A percentile compares a stretch with the other conserved stretches of the same genome.
Conservation (phyloP, 1,284 basidiomycete genomes). For the Takashimella koratensis region DNA sequence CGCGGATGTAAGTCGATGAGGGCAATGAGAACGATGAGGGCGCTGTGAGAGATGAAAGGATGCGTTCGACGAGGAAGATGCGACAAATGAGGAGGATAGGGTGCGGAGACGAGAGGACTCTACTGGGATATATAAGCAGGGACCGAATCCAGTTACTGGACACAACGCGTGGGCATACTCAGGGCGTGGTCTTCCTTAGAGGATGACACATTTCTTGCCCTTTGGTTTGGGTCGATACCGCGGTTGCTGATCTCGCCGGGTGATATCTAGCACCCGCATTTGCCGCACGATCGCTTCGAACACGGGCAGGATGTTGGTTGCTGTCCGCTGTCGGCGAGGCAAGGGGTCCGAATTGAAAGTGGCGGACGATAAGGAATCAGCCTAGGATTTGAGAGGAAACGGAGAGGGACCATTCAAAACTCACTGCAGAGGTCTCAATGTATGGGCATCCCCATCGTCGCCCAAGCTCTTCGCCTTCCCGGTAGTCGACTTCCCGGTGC, state of each 20-base stretch:
- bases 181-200: slow-evolving; percentile 10
- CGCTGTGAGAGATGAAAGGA: too few relatives aligned
- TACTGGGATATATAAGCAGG: too few relatives aligned
- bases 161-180: too few relatives aligned
- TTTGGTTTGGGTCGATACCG: not conserved
- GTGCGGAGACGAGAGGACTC: too few relatives aligned
- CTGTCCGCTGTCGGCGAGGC: slow-evolving; percentile 16
- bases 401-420: slow-evolving; percentile 2
- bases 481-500: slow-evolving; percentile 26
- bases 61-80: too few relatives aligned
- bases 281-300: slow-evolving; percentile 30
- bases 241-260: slow-evolving; percentile 1
- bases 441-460: slow-evolving; percentile 24
- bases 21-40: too few relatives aligned
- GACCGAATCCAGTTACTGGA: too few relatives aligned
- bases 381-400: not conserved
- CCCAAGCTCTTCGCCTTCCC: slow-evolving; percentile 21
- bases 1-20: too few relatives aligned
- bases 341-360: too few relatives aligned
- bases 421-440: slow-evolving; percentile 39
- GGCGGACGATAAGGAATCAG: not conserved
- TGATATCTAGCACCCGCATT: slow-evolving; percentile 15
- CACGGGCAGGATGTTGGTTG: slow-evolving; percentile 19
- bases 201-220: slow-evolving; percentile 23
- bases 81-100: too few relatives aligned